phyloP scores from a whole-genome alignment of 2,329 filamentous ascomycete species.

The Hypoxylon sp. region DNA sequence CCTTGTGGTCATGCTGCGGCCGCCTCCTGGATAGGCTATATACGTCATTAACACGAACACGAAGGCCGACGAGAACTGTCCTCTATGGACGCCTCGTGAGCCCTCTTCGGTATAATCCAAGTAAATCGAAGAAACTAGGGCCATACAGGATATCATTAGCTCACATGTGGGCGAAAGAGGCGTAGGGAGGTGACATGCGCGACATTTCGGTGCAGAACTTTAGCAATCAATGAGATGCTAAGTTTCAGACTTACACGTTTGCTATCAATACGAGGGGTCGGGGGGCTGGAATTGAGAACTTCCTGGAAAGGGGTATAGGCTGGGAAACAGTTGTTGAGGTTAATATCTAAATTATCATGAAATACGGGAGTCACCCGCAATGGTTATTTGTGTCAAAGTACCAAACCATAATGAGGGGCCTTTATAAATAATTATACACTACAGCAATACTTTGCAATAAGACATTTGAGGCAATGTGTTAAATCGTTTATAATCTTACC shows the following conservation, averaged over 20 bases:
- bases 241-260: neutral
- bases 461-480: no score
- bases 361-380: no score
- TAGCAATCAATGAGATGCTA: constrained; percentile 1
- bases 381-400: no score
- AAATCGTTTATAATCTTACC: no score
- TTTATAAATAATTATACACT: no score
- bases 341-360: no score
- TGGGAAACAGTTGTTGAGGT: no score
- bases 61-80: constrained; percentile 17
- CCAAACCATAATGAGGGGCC: no score
- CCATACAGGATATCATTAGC: constrained; percentile 24
- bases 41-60: neutral
- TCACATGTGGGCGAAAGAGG: constrained; percentile 14
- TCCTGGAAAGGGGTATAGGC: neutral
- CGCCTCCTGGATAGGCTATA: constrained; percentile 16
- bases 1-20: constrained; percentile 11
- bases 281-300: neutral
- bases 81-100: constrained; percentile 21
- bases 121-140: constrained; percentile 13
- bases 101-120: constrained; percentile 16
- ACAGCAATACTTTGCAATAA: no score
- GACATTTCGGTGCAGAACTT: constrained; percentile 16
- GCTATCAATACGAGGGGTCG: neutral
- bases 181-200: constrained; percentile 12